A percentile compares a stretch with the other conserved stretches of the same genome.
phyloP scores from a whole-genome alignment of 768 basidiomycete genomes.

The Hygrophoropsis aurantiaca region DNA sequence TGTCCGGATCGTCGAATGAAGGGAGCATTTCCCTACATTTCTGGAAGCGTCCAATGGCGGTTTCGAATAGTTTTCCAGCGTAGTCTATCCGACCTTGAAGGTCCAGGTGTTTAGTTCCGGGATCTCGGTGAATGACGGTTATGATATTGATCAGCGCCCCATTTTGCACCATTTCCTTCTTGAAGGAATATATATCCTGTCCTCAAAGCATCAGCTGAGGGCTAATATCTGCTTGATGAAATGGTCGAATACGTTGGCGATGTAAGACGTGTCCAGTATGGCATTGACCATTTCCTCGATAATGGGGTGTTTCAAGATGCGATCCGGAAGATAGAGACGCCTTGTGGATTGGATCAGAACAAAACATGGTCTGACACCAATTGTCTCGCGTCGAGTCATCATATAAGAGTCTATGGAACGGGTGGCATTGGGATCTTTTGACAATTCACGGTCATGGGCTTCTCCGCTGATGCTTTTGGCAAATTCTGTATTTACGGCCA shows the following conservation, averaged over 20 bases:
- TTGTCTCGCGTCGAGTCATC: conserved; percentile 26
- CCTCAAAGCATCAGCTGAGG: no score
- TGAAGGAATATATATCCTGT: conserved; percentile 30
- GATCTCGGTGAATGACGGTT: conserved; percentile 26
- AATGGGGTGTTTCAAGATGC: conserved; percentile 18
- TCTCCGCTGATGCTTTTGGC: conserved; percentile 22
- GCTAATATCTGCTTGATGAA: no score
- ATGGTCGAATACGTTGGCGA: conserved; percentile 20
- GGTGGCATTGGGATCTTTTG: conserved; percentile 8
- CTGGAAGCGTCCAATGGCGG: conserved; percentile 20
- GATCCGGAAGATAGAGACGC: conserved; percentile 21
- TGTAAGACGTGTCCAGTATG: conserved; percentile 24
- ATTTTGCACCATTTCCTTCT: conserved; percentile 26
- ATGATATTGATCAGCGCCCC: conserved; percentile 27
- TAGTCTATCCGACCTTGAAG: conserved; percentile 23
- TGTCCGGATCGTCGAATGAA: conserved; percentile 10
- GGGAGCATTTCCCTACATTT: conserved; percentile 19
- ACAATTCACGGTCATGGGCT: conserved; percentile 25
- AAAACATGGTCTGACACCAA: conserved; percentile 27
- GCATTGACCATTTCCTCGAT: conserved; percentile 26
- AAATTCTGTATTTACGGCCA: conserved; percentile 17
- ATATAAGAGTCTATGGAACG: conserved; percentile 24
- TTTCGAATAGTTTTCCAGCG: conserved; percentile 17
- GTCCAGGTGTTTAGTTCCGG: conserved; percentile 18
- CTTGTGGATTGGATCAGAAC: conserved; percentile 29